Conservation (phyloP, 805 yeast genomes). For the Wickerhamiella australiensis region DNA sequence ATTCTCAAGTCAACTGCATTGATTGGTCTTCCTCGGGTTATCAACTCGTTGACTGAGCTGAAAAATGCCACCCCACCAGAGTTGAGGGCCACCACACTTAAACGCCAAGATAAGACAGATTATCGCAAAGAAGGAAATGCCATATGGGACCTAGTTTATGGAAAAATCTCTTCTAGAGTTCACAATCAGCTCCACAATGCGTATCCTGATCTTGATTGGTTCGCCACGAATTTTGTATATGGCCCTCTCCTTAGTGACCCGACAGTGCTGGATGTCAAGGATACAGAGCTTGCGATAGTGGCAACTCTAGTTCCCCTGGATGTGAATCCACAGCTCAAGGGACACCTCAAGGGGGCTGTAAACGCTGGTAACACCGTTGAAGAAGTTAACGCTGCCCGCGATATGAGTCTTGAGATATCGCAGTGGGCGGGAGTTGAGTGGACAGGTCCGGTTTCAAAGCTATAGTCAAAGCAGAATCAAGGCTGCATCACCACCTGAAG, state of each 20-base stretch:
- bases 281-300: conserved; percentile 65
- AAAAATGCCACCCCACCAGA: conserved; percentile 51
- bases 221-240: conserved; percentile 59
- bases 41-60: conserved; percentile 59
- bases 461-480: too few species aligned
- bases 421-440: conserved; percentile 65
- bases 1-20: conserved; percentile 67
- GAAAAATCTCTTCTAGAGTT: conserved; percentile 60
- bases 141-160: conserved; percentile 66
- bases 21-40: conserved; percentile 73
- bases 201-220: conserved; percentile 77
- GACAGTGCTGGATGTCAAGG: conserved; percentile 48
- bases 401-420: conserved; percentile 50
- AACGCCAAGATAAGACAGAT: conserved; percentile 22
- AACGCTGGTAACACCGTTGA: conserved; percentile 62
- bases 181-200: conserved; percentile 54
- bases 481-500: too few species aligned
- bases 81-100: conserved; percentile 29
- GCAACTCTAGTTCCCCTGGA: conserved; percentile 82
- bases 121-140: conserved; percentile 39
- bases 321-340: conserved; percentile 84
- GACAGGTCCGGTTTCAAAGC: conserved; percentile 43
- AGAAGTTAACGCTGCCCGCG: conserved; percentile 48
- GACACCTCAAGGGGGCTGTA: conserved; percentile 77
- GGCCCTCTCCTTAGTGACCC: conserved; percentile 63